These are phyloP conservation scores for Pelargonium australe DNA, from an alignment of 441 rosid genomes.

Conservation along the genomic window DNA sequence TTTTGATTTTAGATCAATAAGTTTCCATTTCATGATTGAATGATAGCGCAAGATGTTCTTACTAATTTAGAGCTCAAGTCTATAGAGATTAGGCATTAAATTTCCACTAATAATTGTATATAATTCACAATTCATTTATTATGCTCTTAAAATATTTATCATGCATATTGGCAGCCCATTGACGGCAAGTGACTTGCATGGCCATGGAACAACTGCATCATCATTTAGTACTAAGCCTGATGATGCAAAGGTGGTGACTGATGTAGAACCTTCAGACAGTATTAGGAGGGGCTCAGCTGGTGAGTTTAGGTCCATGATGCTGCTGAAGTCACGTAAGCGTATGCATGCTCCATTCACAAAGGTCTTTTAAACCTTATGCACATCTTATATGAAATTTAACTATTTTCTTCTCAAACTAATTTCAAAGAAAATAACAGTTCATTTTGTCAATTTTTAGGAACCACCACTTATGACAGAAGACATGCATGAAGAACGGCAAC, in stretches of 20 bases:
- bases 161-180: slow-evolving; percentile 18
- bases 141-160: not conserved
- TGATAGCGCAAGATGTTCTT: no score
- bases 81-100: no score
- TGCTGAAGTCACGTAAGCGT: slow-evolving; percentile 67
- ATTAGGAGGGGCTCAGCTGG: slow-evolving; percentile 86
- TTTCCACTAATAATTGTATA: no score
- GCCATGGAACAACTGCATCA: slow-evolving; percentile 25
- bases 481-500: slow-evolving; percentile 98
- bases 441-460: slow-evolving; percentile 40
- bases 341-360: slow-evolving; percentile 95
- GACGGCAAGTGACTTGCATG: slow-evolving; percentile 32
- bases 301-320: slow-evolving; percentile 72
- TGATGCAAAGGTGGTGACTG: slow-evolving; percentile 24
- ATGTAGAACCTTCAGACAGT: slow-evolving; percentile 34
- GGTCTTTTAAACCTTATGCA: slow-evolving; percentile 36
- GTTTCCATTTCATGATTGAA: not conserved
- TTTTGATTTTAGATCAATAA: not conserved
- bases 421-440: slow-evolving; percentile 11
- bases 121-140: no score
- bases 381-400: not conserved
- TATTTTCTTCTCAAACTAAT: slow-evolving; percentile 8
- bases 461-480: slow-evolving; percentile 98
- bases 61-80: no score
- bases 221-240: slow-evolving; percentile 30